Base-by-base conservation (phyloP, 441 rosid genomes). In the Adansonia madagascariensis region DNA sequence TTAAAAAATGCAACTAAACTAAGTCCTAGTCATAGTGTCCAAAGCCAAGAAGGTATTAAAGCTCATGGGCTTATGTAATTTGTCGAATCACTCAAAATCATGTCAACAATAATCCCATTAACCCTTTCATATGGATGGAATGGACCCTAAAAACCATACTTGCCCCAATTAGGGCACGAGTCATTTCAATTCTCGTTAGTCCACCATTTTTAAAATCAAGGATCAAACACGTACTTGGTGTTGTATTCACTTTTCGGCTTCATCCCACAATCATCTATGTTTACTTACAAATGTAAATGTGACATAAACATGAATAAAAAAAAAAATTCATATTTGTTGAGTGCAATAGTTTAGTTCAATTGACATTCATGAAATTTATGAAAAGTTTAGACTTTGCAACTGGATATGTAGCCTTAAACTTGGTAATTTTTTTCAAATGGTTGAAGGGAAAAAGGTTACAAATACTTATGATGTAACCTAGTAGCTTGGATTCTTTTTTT, bases 21-120 rank as follows among this genome's bases (percentile, higher is more conserved):
- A 85, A 65, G n/a, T 55, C 65, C 49, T 80, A 17, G 84, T 52
- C 8, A 3, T 8, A 46, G 60, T 75, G 71, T 83, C 88, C 46
- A 87, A 73, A 70, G 79, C 87, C 80, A 90, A 57, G 71, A 89
- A 76, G 71, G 85, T 85, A 82, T 85, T 85, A 77, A 90, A 90
- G 71, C 85, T 89, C 94, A 90, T 90, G 60, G 92, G 89, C 80
- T 71, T 85, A 90, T 89, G 82, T 84, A 79, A n/a, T 82, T 15
- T n/a, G 74, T 22, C 0, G 90, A 86, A 20, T 91, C 92, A 8
- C 70, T 80, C 85, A 85, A 81, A 77, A 90, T 81, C 80, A 77
- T 76, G 73, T 79, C 78, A 72, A 88, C 90, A 2, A 90, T 90
- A 0, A 86, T 20, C 18, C 86, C 15, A 35, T 80, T 86, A 0